Evolutionary conservation across 805 yeast species (phyloP).

Genomic region (Barnettozyma salicaria): DNA sequence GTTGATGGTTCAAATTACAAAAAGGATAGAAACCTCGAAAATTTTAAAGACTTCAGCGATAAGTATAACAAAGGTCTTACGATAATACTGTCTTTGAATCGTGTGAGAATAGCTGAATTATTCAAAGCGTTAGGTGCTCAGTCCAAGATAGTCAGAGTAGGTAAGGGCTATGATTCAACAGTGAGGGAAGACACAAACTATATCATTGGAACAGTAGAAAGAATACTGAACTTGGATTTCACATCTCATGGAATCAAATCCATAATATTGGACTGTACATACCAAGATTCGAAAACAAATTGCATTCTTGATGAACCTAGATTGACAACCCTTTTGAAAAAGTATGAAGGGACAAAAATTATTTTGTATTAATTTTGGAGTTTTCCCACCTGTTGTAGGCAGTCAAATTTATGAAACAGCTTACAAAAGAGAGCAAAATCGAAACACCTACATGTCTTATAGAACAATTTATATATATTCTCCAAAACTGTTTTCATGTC

Average conservation of each 20-base stretch:
- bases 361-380: constrained; percentile 23
- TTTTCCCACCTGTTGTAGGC: no score
- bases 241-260: constrained; percentile 20
- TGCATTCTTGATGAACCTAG: constrained; percentile 25
- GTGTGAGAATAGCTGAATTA: constrained; percentile 82
- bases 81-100: constrained; percentile 61
- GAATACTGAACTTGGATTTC: constrained; percentile 18
- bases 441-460: no score
- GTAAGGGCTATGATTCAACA: constrained; percentile 24
- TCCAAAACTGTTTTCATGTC: constrained; percentile 2
- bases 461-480: background rate
- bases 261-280: constrained; percentile 24
- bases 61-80: constrained; percentile 42
- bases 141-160: constrained; percentile 23
- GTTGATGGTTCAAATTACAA: constrained; percentile 57
- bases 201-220: constrained; percentile 25
- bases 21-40: constrained; percentile 46
- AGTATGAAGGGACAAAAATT: constrained; percentile 23
- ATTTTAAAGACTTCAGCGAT: constrained; percentile 49
- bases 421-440: no score
- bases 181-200: constrained; percentile 25
- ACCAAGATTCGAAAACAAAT: constrained; percentile 24
- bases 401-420: no score
- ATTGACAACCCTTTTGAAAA: constrained; percentile 20
- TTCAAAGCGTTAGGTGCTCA: constrained; percentile 48